Evolutionary conservation across 1,284 basidiomycete genomes (phyloP).

Genomic region (Cystobasidium pallidum): DNA sequence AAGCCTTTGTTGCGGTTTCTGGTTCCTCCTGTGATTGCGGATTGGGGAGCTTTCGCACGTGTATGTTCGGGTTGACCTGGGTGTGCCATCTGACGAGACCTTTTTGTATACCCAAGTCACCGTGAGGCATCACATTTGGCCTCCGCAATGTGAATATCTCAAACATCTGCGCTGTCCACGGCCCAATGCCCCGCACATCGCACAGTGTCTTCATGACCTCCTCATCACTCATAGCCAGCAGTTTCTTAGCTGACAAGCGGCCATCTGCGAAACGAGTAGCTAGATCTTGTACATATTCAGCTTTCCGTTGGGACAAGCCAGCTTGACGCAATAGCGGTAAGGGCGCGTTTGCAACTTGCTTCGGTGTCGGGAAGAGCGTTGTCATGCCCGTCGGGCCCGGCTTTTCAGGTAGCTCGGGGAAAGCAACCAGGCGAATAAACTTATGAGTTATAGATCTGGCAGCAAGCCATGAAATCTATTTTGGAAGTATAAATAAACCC

Average conservation of each 20-base stretch:
- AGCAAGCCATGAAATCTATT: conserved; percentile 90
- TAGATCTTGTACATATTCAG: conserved; percentile 80
- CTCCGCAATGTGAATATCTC: conserved; percentile 81
- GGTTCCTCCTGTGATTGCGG: not conserved
- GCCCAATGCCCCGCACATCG: conserved; percentile 60
- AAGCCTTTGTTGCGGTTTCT: not conserved
- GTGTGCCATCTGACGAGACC: conserved; percentile 72
- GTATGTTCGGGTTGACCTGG: conserved; percentile 38
- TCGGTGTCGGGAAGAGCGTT: conserved; percentile 69
- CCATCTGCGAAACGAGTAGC: conserved; percentile 77
- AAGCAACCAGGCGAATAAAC: conserved; percentile 71
- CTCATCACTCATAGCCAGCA: conserved; percentile 72
- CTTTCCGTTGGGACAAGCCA: conserved; percentile 77
- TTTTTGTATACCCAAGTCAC: conserved; percentile 79
- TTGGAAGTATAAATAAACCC: conserved; percentile 62
- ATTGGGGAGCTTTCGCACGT: conserved; percentile 38
- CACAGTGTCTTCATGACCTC: conserved; percentile 74
- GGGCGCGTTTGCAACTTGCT: conserved; percentile 64
- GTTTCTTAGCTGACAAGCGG: conserved; percentile 69
- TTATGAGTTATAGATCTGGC: conserved; percentile 82
- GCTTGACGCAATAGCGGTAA: conserved; percentile 67
- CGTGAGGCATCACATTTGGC: conserved; percentile 70
- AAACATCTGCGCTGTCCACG: conserved; percentile 67
- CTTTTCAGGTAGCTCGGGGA: conserved; percentile 71
- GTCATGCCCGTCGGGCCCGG: conserved; percentile 52